Base-by-base conservation (phyloP, 2,329 filamentous ascomycete genomes). In the Fusarium secorum region DNA sequence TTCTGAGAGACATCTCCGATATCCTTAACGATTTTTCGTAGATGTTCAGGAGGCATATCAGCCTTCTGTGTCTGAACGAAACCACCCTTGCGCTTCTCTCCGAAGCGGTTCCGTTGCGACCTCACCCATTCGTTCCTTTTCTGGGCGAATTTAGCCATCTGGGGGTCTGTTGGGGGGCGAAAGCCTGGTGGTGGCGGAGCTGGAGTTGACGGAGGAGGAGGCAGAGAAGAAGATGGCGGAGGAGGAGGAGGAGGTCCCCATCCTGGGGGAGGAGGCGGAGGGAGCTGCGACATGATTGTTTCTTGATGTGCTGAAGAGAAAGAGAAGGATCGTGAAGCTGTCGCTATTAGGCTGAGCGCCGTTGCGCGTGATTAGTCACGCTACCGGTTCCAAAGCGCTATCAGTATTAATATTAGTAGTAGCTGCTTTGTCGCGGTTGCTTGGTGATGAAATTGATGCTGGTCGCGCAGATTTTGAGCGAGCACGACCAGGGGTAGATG, bases 81-180 rank as follows among this genome's bases (percentile, higher is more conserved):
- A 1, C 97, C 96, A 26, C 92, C 94, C 83, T 97, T 97, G 67
- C 96, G 89, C 88, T 98, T 98, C 87, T 99, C 97, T 55, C 94
- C 94, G 72, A 98, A 99, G 58, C 96, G 90, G 80, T 94, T 96
- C 75, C 94, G 90, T 84, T 97, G 96, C 73, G 88, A 89, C 68
- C 95, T 92, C 77, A 98, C 86, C 97, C 97, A 99, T 90, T 98
- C 95, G 81, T 94, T 97, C 88, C 98, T 99, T 88, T 98, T 99
- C 82, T 98, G 93, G 63, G 95, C 93, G 78, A 98, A 97, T 84
- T 99, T 99, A 56, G 94, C 94, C 77, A 93, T 87, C 73, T 95
- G 93, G 46, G 94, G 91, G 79, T 98, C 91, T 73, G 90, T 87
- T 28, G 91, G 89, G 45, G 94, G 94, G 70, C 90, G 90, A 81